These are phyloP conservation scores for Jackrogersella minutella DNA, from an alignment of 495 filamentous ascomycete species.

Conservation along the genomic window DNA sequence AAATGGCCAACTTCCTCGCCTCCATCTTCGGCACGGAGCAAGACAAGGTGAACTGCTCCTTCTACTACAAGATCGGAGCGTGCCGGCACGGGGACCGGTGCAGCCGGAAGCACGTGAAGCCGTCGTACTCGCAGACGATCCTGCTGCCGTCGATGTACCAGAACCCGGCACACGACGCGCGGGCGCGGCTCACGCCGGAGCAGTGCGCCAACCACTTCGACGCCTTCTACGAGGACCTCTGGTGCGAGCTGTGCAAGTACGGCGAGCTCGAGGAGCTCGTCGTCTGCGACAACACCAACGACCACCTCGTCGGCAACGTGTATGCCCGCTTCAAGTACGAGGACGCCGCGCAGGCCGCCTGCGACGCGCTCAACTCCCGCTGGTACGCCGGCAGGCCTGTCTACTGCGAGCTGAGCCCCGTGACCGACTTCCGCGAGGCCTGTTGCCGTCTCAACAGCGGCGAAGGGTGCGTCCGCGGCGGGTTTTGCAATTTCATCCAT, in stretches of 20 bases:
- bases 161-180: slow-evolving; percentile 96
- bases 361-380: slow-evolving; percentile 90
- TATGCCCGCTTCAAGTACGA: slow-evolving; percentile 99
- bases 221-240: slow-evolving; percentile 99
- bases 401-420: slow-evolving; percentile 95
- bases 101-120: slow-evolving; percentile 98
- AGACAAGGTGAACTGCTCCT: slow-evolving; percentile 78
- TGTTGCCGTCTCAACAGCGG: slow-evolving; percentile 94
- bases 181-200: slow-evolving; percentile 91
- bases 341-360: slow-evolving; percentile 90
- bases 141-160: slow-evolving; percentile 99
- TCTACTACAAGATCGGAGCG: slow-evolving; percentile 92
- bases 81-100: slow-evolving; percentile 98
- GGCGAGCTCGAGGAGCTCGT: slow-evolving; percentile 90
- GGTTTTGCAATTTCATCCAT: slow-evolving; percentile 99
- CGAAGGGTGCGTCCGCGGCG: slow-evolving; percentile 93
- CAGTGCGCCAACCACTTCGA: slow-evolving; percentile 99
- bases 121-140: slow-evolving; percentile 96
- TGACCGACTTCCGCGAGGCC: slow-evolving; percentile 98
- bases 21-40: slow-evolving; percentile 99
- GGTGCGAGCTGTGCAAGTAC: slow-evolving; percentile 98
- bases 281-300: slow-evolving; percentile 95
- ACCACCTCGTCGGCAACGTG: slow-evolving; percentile 98
- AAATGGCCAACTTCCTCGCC: slow-evolving; percentile 96
- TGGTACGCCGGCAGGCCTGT: slow-evolving; percentile 98